Evolutionary conservation across 768 basidiomycete species (phyloP), one percentile per base, ranked within the genome.

Genomic region (Amanita brunnescens): DNA sequence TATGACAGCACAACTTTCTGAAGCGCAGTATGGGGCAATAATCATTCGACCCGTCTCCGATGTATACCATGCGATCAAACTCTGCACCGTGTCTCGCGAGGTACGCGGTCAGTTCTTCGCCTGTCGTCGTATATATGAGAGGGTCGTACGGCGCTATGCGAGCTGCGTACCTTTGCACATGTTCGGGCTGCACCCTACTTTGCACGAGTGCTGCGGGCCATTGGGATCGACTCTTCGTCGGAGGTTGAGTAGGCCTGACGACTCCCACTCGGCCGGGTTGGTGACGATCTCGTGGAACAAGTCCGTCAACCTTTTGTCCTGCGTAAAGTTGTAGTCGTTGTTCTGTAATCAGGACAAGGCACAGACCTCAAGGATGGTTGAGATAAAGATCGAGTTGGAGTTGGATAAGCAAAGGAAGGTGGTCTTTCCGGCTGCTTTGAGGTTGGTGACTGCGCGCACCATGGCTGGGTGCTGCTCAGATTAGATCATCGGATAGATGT

Each of bases 41-140:
- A 65, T 99, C 96, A 65, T 98, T 98, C 13, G 77, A 74, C 1
- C 96, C 96, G 59, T 99, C 96, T 13, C 96, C 96, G 54, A 98
- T 76, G 64, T 96, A 99, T 39, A 89, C 74, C 57, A 96, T 73
- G 33, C 86, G 80, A 54, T 93, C 87, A 60, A 75, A 97, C 1
- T 70, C 62, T 13, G 76, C 71, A 8, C 74, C 72, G 53, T 85
- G 72, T 39, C 81, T 70, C 1, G 70, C 68, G 44, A 95, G 74
- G 69, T 87, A 97, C 1, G 81, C 81, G 8, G 84, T 79, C n/a
- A 99, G 75, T 63, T 99, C 96, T 55, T 90, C 85, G n/a, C 95
- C 94, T 92, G 58, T 3, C 29, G 8, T 29, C 18, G 51, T 35
- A 34, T n/a, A 49, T 32, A 9, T 35, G 14, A 13, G 12, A 38